Conservation (phyloP, 2,329 filamentous ascomycete species). For the Aspergillus brunneoviolaceus region DNA sequence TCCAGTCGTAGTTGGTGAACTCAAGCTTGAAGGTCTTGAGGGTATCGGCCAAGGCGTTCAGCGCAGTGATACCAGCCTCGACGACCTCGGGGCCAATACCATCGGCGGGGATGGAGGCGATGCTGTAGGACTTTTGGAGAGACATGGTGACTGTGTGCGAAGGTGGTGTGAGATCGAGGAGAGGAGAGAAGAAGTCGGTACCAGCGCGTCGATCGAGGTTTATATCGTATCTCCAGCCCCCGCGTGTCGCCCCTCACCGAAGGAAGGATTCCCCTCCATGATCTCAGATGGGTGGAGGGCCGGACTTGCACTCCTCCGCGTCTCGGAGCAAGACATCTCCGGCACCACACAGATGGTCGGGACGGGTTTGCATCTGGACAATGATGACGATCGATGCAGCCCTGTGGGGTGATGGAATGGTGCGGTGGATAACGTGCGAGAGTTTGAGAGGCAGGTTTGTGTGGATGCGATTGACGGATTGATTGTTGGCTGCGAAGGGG, state of each 20-base stretch:
- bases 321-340: neutral
- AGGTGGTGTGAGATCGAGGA: neutral
- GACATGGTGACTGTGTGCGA: neutral
- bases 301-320: neutral
- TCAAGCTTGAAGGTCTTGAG: slow-evolving; percentile 59
- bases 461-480: neutral
- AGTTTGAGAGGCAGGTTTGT: neutral
- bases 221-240: neutral
- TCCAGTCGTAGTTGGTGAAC: slow-evolving; percentile 67
- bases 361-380: neutral
- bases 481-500: neutral
- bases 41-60: slow-evolving; percentile 47
- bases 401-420: neutral
- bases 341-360: neutral
- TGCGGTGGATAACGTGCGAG: neutral
- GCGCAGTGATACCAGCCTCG: slow-evolving; percentile 60
- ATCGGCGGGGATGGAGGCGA: slow-evolving; percentile 68
- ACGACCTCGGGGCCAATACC: slow-evolving; percentile 70
- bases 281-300: neutral
- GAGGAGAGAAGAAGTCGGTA: neutral
- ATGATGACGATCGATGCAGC: neutral
- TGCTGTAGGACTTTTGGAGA: slow-evolving; percentile 42
- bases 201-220: neutral
- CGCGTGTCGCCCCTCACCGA: neutral
- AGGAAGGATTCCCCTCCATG: neutral